Conservation (phyloP, 176 grass and related monocot species). For the Oryza officinalis region DNA sequence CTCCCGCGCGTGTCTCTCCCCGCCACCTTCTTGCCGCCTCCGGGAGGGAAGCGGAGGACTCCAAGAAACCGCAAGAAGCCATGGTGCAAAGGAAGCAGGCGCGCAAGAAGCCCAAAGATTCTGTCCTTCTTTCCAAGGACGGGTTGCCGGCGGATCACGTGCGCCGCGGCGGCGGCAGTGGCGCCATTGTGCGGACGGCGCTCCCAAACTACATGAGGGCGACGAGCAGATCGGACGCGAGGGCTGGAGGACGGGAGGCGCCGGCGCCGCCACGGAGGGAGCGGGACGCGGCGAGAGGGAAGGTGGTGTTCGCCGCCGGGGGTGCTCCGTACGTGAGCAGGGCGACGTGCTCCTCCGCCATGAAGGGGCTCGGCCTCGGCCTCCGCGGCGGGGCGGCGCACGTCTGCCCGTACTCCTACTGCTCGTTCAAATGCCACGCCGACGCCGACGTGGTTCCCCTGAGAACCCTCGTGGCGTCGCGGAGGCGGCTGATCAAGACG, state of each 20-base stretch:
- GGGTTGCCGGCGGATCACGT: neutral
- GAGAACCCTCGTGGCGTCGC: slow-evolving; percentile 56
- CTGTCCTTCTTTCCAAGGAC: neutral
- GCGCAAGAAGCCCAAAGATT: slow-evolving; percentile 46
- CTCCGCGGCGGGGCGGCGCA: neutral
- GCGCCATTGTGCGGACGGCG: neutral
- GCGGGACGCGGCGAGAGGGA: slow-evolving; percentile 40
- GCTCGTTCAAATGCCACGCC: slow-evolving; percentile 72
- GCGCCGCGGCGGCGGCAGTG: neutral
- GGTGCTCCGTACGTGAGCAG: slow-evolving; percentile 32
- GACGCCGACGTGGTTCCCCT: slow-evolving; percentile 50
- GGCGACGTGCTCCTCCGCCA: slow-evolving; percentile 69
- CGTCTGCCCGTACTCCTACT: slow-evolving; percentile 79
- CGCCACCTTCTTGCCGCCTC: slow-evolving; percentile 13
- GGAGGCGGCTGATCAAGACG: slow-evolving; percentile 71
- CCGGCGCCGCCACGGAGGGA: slow-evolving; percentile 21
- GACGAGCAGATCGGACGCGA: slow-evolving; percentile 63
- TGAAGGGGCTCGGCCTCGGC: slow-evolving; percentile 50
- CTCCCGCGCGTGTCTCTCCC: neutral
- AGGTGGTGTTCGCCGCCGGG: slow-evolving; percentile 25
- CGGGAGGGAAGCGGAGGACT: neutral
- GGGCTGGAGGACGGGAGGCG: slow-evolving; percentile 43
- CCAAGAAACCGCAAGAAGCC: neutral
- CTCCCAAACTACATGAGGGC: slow-evolving; percentile 79
- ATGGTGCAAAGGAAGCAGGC: slow-evolving; percentile 75